phyloP scores from a whole-genome alignment of 345 rosid genomes.

The Salix viminalis region DNA sequence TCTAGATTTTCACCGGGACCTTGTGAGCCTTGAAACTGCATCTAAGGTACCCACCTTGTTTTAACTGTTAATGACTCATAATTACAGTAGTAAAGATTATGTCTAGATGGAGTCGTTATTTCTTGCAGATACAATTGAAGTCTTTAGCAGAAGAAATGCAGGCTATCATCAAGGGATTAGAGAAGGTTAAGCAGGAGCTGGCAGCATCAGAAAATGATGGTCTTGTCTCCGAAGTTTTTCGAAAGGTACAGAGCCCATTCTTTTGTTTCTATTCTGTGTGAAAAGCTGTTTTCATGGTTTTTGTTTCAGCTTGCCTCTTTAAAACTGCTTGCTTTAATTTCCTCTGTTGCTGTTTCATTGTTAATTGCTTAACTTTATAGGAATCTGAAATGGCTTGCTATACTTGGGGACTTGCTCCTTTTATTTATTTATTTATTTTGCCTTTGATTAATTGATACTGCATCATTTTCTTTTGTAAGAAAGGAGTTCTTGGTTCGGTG shows the following conservation, averaged over 20 bases:
- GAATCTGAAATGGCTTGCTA: too few relatives aligned
- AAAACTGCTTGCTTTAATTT: conserved; percentile 1
- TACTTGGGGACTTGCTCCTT: too few relatives aligned
- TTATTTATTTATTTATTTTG: too few relatives aligned
- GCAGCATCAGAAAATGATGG: conserved; percentile 87
- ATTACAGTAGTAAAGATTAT: conserved; percentile 1
- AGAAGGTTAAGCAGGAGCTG: conserved; percentile 87
- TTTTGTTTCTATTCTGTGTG: not conserved
- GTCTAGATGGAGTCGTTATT: conserved; percentile 14
- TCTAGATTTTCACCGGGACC: conserved; percentile 76
- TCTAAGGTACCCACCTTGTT: conserved; percentile 56
- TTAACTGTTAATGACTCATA: conserved; percentile 5
- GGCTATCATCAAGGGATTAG: conserved; percentile 91
- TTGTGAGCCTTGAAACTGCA: conserved; percentile 79
- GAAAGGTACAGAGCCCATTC: conserved; percentile 45
- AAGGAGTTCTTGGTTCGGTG: not conserved
- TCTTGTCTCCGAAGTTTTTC: conserved; percentile 84
- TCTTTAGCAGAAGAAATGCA: conserved; percentile 98
- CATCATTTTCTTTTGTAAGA: too few relatives aligned
- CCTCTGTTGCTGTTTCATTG: not conserved
- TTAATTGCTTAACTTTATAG: not conserved
- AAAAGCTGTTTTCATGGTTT: conserved; percentile 5
- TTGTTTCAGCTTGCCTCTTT: not conserved
- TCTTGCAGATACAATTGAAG: conserved; percentile 86
- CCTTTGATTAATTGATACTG: too few relatives aligned